Base-by-base conservation (phyloP, 2,329 filamentous ascomycete species). In the Talaromyces albobiverticillius region DNA sequence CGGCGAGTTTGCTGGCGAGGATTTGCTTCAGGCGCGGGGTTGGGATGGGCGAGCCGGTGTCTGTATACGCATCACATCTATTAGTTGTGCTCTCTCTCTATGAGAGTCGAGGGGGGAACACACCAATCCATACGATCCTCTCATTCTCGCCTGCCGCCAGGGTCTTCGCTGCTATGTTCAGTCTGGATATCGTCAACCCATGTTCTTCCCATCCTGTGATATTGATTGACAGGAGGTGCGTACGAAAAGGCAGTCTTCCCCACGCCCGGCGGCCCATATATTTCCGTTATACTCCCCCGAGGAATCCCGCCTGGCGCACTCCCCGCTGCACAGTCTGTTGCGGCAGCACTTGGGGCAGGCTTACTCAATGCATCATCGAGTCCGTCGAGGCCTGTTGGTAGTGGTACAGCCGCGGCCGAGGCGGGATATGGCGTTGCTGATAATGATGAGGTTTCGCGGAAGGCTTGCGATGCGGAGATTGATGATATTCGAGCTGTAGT, bases 161-260 rank as follows among this genome's bases (percentile, higher is more conserved):
- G 16, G 84, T 83, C 67, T 82, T 84, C 11, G 82, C 80, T 56
- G 85, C 79, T 41, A 89, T 74, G 66, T 90, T 89, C 62, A 93
- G 80, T 32, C 89, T 93, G 67, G 51, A 11, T 45, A 16, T 40
- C 36, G 20, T n/a, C 36, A 36, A n/a, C n/a, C n/a, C n/a, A n/a
- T n/a, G n/a, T n/a, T n/a, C n/a, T n/a, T n/a, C n/a, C n/a, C n/a
- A n/a, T n/a, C n/a, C n/a, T n/a, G n/a, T 34, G n/a, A 2, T 4
- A 46, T n/a, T 22, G 7, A 47, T 4, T 34, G 18, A 42, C 29
- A 32, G 41, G 26, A 9, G 25, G 55, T 46, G 73, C 83, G 73
- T 78, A 93, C 88, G 86, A 88, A 62, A 96, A 76, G 11, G 87
- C 80, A 3, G 90, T 95, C 77, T 95, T 96, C 26, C 92, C 93